Evolutionary conservation across 164 flowering plant species (phyloP).

Genomic region (Kingdonia uniflora): DNA sequence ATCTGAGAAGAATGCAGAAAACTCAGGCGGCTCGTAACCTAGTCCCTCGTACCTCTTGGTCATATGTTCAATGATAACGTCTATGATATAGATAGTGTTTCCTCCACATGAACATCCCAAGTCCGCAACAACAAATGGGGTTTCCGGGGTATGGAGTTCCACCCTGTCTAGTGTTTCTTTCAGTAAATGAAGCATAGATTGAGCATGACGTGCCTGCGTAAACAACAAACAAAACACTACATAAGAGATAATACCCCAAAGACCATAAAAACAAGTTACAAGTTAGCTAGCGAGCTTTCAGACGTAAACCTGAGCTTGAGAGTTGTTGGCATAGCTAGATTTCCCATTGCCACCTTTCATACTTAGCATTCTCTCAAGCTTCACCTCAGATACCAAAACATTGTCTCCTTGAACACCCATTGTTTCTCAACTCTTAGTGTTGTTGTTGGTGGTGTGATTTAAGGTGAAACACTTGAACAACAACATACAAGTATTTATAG

Average conservation of each 20-base stretch:
- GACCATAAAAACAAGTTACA: neutral
- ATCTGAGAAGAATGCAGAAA: slow-evolving; percentile 80
- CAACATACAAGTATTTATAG: too few relatives aligned
- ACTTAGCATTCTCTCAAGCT: slow-evolving; percentile 63
- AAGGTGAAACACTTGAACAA: too few relatives aligned
- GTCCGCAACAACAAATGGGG: slow-evolving; percentile 59
- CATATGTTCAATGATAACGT: slow-evolving; percentile 64
- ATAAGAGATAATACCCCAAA: neutral
- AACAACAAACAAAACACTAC: neutral
- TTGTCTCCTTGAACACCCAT: slow-evolving; percentile 47
- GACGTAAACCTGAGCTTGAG: slow-evolving; percentile 74
- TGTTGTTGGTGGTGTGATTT: slow-evolving; percentile 20
- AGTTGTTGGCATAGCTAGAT: slow-evolving; percentile 74
- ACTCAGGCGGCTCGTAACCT: slow-evolving; percentile 56
- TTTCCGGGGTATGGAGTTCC: slow-evolving; percentile 26
- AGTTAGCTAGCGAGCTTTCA: neutral
- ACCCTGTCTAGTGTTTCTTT: slow-evolving; percentile 53
- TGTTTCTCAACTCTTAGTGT: too few relatives aligned
- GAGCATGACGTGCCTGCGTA: slow-evolving; percentile 62
- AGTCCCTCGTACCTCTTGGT: slow-evolving; percentile 50
- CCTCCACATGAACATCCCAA: slow-evolving; percentile 71
- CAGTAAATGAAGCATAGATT: slow-evolving; percentile 68
- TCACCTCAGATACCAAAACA: slow-evolving; percentile 43
- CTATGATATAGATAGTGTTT: slow-evolving; percentile 58
- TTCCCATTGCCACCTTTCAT: slow-evolving; percentile 94